Evolutionary conservation across 805 yeast genomes (phyloP).

Genomic region (Starmerella scarabaei): DNA sequence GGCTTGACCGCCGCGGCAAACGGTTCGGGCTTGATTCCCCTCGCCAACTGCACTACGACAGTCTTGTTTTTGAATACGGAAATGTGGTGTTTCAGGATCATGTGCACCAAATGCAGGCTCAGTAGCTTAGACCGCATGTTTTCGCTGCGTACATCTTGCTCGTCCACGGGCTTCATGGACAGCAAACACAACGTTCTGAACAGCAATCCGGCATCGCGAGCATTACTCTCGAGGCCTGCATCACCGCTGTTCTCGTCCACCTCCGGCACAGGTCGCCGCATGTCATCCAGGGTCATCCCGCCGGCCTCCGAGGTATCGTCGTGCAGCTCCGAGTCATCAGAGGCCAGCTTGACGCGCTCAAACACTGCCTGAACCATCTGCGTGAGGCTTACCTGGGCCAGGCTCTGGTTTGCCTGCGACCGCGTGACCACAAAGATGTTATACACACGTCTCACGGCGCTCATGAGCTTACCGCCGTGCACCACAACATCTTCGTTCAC

Average conservation of each 20-base stretch:
- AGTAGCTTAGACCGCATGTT: slow-evolving; percentile 82
- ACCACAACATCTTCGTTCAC: slow-evolving; percentile 68
- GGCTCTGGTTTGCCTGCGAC: slow-evolving; percentile 71
- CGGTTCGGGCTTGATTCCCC: slow-evolving; percentile 25
- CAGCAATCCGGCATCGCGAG: slow-evolving; percentile 83
- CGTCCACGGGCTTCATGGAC: slow-evolving; percentile 70
- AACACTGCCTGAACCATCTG: slow-evolving; percentile 81
- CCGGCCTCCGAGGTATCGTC: not conserved
- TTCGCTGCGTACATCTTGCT: slow-evolving; percentile 64
- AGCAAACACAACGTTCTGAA: slow-evolving; percentile 92
- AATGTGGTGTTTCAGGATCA: slow-evolving; percentile 72
- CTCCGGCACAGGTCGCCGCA: slow-evolving; percentile 19
- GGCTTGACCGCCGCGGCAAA: slow-evolving; percentile 73
- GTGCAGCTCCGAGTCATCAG: not conserved
- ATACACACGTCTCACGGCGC: slow-evolving; percentile 87
- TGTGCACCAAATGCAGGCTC: slow-evolving; percentile 76
- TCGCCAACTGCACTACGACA: slow-evolving; percentile 24
- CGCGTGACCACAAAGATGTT: slow-evolving; percentile 79
- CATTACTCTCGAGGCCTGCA: slow-evolving; percentile 52
- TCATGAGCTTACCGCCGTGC: slow-evolving; percentile 78
- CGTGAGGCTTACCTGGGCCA: slow-evolving; percentile 89
- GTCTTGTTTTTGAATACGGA: slow-evolving; percentile 49
- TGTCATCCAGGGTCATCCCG: slow-evolving; percentile 20
- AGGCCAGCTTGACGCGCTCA: slow-evolving; percentile 42
- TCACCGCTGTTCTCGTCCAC: slow-evolving; percentile 29